Evolutionary conservation across 2,329 filamentous ascomycete species (phyloP).

Genomic region (Chalaropsis thielavioides): DNA sequence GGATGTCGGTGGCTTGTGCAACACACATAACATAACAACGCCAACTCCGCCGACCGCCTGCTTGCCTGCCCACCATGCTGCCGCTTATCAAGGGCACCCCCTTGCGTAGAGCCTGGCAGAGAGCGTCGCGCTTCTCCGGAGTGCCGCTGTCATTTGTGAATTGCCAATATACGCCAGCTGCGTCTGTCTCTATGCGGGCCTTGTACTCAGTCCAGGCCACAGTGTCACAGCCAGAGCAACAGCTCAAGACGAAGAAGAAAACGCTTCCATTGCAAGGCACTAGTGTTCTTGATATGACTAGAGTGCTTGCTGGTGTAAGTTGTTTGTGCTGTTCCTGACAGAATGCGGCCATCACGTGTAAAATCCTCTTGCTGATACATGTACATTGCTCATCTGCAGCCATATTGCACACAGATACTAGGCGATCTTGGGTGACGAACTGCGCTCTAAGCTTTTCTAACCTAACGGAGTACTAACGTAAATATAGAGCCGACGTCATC

Average conservation of each 20-base stretch:
- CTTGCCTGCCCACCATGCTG: background rate
- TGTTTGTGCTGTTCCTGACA: background rate
- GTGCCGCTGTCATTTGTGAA: background rate
- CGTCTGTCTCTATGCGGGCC: background rate
- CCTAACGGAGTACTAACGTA: background rate
- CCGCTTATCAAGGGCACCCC: background rate
- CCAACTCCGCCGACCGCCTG: background rate
- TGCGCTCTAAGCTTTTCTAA: background rate
- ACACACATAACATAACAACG: too few relatives aligned
- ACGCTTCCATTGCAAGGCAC: conserved; percentile 63
- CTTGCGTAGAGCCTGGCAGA: background rate
- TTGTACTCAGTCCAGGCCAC: background rate
- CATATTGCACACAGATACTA: conserved; percentile 92
- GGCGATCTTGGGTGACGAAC: conserved; percentile 75
- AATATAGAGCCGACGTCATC: conserved; percentile 72
- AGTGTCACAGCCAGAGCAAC: background rate
- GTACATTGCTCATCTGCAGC: conserved; percentile 39
- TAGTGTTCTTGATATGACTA: conserved; percentile 87
- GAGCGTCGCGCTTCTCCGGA: background rate
- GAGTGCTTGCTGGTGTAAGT: conserved; percentile 83
- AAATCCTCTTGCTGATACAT: conserved; percentile 5
- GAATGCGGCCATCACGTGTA: conserved; percentile 16
- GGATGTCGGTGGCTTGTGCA: too few relatives aligned
- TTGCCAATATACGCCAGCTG: background rate
- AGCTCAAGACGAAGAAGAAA: background rate